Conservation (phyloP, 352 stramenopile species). For the Thalassiosira ordinaria region DNA sequence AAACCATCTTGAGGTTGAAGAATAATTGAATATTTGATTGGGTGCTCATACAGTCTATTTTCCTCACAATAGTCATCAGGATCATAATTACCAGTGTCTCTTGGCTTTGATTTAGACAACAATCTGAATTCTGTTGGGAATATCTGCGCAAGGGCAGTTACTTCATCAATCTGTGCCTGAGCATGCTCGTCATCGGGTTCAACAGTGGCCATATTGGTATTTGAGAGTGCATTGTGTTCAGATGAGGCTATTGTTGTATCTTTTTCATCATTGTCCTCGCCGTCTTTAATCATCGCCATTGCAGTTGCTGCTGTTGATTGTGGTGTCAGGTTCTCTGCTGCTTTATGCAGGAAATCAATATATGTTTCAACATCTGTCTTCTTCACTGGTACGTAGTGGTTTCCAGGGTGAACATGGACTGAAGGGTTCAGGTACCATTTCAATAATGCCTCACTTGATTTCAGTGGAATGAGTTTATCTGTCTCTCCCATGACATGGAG, state of each 20-base stretch:
- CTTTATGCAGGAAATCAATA: constrained; percentile 68
- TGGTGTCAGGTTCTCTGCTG: background rate
- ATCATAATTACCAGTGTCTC: constrained; percentile 22
- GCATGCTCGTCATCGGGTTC: constrained; percentile 70
- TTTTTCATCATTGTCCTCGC: background rate
- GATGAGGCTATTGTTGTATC: background rate
- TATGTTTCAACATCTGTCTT: constrained; percentile 61
- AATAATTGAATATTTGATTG: constrained; percentile 71
- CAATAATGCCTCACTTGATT: constrained; percentile 53
- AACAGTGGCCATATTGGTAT: background rate
- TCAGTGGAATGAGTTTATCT: constrained; percentile 67
- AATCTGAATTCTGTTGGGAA: constrained; percentile 74
- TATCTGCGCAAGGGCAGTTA: constrained; percentile 72
- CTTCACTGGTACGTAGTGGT: constrained; percentile 79
- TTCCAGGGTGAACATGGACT: constrained; percentile 64
- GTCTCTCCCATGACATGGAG: constrained; percentile 76
- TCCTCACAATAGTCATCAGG: constrained; percentile 43
- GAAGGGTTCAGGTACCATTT: constrained; percentile 50
- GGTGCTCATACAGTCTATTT: constrained; percentile 58
- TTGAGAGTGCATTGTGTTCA: background rate
- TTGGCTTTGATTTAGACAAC: constrained; percentile 41
- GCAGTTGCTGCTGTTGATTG: background rate
- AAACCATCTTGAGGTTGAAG: constrained; percentile 49
- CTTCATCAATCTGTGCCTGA: constrained; percentile 73
- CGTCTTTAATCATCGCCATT: background rate